Base-by-base conservation (phyloP, 31 red algal genomes). In the Odonthalia washingtoniensis region DNA sequence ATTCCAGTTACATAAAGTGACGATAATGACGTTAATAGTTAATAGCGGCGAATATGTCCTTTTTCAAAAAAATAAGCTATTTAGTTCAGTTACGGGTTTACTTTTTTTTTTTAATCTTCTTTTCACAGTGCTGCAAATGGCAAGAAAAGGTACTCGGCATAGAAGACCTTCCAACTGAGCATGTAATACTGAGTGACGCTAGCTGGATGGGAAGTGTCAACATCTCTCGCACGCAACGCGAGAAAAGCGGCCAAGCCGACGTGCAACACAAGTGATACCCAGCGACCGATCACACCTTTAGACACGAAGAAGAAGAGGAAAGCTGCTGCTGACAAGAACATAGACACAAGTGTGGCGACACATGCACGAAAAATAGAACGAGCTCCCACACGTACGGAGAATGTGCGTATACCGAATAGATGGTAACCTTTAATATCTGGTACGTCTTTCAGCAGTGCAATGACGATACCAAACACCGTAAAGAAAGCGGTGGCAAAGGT, bases 361-460 rank as follows among this genome's bases (percentile, higher is more conserved):
- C 82, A 87, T 16, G 37, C 37, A 31, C 57, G 40, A 45, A 93
- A 93, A 32, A 93, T 79, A 4, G 63, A 73, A 26, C 80, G 60
- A 28, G 85, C 67, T 33, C 95, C 95, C n/a, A 93, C 40, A 21
- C 90, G 90, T 17, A 91, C 84, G 37, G 95, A 90, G 39, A 97
- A 93, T 16, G 90, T 93, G 40, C 84, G 70, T 32, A 97, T 81
- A 0, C 62, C 72, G 67, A 81, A 79, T 38, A 84, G 31, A 31
- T 45, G 69, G 70, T 97, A 90, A 64, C 95, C 95, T 37, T 64
- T 68, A 53, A 95, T 86, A 76, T 98, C 96, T 1, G 96, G 96
- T 28, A 95, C 84, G 72, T 98, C 96, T 80, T 98, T 98, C 60
- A 95, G 72, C 6, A 98, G 72, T 26, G 96, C 96, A 69, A 96